Evolutionary conservation across 345 rosid species (phyloP).

Genomic region (Moricandia moricandioides): DNA sequence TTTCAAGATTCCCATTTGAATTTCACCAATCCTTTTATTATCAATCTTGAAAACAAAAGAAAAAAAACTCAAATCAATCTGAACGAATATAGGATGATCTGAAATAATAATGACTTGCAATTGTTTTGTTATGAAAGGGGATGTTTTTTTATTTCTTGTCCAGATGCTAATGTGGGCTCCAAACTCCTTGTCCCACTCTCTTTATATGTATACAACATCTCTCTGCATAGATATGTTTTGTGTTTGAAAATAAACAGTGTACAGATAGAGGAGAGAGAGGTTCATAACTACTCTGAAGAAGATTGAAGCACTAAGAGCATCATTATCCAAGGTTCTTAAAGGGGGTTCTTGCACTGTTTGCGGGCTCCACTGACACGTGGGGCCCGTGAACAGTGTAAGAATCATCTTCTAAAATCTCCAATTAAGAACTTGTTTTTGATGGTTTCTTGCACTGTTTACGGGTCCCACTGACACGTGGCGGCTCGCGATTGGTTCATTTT

Average conservation of each 20-base stretch:
- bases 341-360: no score
- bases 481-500: no score
- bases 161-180: constrained; percentile 38
- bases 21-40: constrained; percentile 14
- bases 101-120: constrained; percentile 34
- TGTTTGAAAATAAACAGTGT: constrained; percentile 33
- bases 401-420: no score
- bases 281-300: constrained; percentile 37
- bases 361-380: no score
- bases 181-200: constrained; percentile 37
- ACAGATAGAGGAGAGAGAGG: constrained; percentile 33
- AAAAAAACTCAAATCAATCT: background rate
- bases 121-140: constrained; percentile 39
- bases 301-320: constrained; percentile 36
- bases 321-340: no score
- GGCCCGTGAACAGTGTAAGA: no score
- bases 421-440: no score
- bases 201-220: constrained; percentile 25
- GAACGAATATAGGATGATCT: constrained; percentile 32
- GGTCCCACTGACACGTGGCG: no score
- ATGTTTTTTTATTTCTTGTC: constrained; percentile 44
- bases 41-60: background rate
- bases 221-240: constrained; percentile 21
- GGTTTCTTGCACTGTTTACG: no score
- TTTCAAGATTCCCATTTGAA: constrained; percentile 21